Base-by-base conservation (phyloP, 2,329 filamentous ascomycete species). In the Aspergillus floridensis region DNA sequence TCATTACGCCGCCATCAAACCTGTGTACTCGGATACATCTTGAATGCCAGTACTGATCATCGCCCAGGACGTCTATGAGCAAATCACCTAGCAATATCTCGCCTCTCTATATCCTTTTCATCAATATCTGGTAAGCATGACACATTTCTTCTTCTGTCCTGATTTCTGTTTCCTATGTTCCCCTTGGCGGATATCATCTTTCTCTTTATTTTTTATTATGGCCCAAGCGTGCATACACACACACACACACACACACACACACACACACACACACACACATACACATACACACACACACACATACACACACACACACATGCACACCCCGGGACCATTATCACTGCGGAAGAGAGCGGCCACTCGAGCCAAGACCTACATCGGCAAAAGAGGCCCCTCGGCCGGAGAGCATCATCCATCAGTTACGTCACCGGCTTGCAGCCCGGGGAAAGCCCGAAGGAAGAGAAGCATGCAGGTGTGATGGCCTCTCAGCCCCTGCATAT, bases 401-500 rank as follows among this genome's bases (percentile, higher is more conserved):
- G 38, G 38, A n/a, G 38, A 44, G n/a, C 38, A 35, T 35, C 32
- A 12, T 0, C 12, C 14, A 35, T 35, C 11, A 52, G 47, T 46
- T 49, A 21, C 21, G 26, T 53, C 38, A 44, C 38, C 38, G 16
- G 38, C 38, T 44, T 44, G 38, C 1, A 19, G 41, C 48, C 31
- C 29, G 41, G 53, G 19, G 19, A 10, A 32, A 46, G 47, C 26
- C 44, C 35, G 41, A n/a, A 29, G 53, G 47, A 6, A 31, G 53
- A 47, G 38, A 16, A 19, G 16, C 6, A 35, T 31, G 41, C 53
- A 55, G 53, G 41, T 19, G 41, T 29, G 53, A 29, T 55, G 53
- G 53, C 19, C 29, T 55, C 29, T 44, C 41, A 24, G 47, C 53
- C 53, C 53, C 44, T 59, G 58, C 61, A 56, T 38, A 44, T 52